A percentile compares a stretch with the other conserved stretches of the same genome.
These are phyloP conservation scores for Pestalotiopsis sp. DNA, from an alignment of 2,329 filamentous ascomycete species.

Conservation along the genomic window DNA sequence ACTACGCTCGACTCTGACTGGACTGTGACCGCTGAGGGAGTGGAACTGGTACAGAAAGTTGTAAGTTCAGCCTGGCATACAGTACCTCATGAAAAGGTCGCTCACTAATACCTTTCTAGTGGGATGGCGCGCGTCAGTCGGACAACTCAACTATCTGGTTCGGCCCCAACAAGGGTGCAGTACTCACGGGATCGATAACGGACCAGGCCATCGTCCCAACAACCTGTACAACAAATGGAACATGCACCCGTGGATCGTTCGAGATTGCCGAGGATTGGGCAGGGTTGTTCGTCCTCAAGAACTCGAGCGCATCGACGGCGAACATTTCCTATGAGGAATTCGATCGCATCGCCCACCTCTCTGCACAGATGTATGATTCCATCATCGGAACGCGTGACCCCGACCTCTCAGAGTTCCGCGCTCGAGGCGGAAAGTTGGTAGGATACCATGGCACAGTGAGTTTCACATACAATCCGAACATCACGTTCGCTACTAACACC, in stretches of 20 bases:
- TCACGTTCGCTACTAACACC: background rate
- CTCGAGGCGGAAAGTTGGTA: background rate
- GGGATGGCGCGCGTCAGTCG: background rate
- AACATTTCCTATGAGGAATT: background rate
- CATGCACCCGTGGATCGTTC: background rate
- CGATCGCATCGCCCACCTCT: background rate
- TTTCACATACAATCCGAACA: background rate
- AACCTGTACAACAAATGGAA: background rate
- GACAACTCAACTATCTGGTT: background rate
- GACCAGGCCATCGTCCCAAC: background rate
- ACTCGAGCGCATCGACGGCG: background rate
- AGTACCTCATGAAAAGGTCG: background rate
- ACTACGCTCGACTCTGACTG: too few species aligned
- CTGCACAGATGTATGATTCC: background rate
- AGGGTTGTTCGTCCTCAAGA: background rate
- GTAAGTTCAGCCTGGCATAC: background rate
- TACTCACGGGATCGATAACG: background rate
- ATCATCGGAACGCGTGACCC: conserved; percentile 1
- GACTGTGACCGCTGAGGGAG: background rate
- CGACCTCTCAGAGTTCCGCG: background rate
- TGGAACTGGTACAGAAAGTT: background rate
- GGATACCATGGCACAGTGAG: conserved; percentile 1
- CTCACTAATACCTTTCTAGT: background rate
- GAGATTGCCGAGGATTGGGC: background rate
- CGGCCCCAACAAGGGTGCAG: background rate